These are phyloP conservation scores for Euptelea pleiosperma DNA, from an alignment of 164 flowering plant species.

Conservation along the genomic window DNA sequence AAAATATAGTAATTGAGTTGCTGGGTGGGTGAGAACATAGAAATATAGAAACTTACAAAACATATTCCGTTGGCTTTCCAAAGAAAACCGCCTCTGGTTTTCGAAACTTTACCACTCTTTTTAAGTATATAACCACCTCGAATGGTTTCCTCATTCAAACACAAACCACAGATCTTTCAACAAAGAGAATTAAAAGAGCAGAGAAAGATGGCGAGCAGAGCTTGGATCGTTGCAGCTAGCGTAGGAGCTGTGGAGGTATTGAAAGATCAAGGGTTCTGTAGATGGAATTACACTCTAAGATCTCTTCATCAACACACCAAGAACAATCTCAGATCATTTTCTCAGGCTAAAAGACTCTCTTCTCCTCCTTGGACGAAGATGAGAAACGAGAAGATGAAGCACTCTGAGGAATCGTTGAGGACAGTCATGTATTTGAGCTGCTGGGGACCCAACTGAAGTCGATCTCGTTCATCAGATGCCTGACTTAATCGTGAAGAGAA, in stretches of 20 bases:
- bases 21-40: too few species aligned
- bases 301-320: slow-evolving; percentile 12
- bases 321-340: slow-evolving; percentile 4
- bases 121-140: too few species aligned
- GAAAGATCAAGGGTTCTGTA: slow-evolving; percentile 48
- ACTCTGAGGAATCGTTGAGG: slow-evolving; percentile 21
- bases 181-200: too few species aligned
- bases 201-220: slow-evolving; percentile 23
- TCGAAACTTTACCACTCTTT: too few species aligned
- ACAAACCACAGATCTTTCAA: too few species aligned
- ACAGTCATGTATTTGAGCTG: slow-evolving; percentile 27
- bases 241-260: slow-evolving; percentile 48
- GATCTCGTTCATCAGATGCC: too few species aligned
- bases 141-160: too few species aligned
- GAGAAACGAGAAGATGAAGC: neutral
- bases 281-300: slow-evolving; percentile 20
- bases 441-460: slow-evolving; percentile 22
- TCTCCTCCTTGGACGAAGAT: slow-evolving; percentile 3
- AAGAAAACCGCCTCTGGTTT: too few species aligned
- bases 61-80: too few species aligned
- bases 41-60: too few species aligned
- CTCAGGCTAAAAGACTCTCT: slow-evolving; percentile 7
- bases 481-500: too few species aligned
- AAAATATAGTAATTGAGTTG: too few species aligned
- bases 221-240: slow-evolving; percentile 43